Base-by-base conservation (phyloP, 352 stramenopile species). In the Phytopythium cucurbitacearum region DNA sequence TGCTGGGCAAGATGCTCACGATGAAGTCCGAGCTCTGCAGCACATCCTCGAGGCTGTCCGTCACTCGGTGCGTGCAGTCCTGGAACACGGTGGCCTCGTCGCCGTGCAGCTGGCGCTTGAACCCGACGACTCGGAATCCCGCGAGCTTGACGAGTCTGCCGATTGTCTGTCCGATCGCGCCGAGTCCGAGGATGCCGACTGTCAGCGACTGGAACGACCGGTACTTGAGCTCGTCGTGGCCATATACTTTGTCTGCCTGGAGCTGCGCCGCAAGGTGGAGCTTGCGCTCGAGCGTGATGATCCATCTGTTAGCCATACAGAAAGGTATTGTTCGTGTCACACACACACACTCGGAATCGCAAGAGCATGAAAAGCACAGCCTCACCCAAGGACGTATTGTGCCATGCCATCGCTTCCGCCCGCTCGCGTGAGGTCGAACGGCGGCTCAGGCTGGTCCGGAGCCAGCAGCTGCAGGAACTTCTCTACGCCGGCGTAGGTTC, bases 1-100 rank as follows among this genome's bases (percentile, higher is more conserved):
- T 97, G 50, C 81, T 93, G 13, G 88, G 86, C 34, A 97, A 55
- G 16, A 95, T 83, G 48, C 80, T 88, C 37, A 97, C 76, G 48
- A 96, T 60, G 57, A 91, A 92, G 69, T 97, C 88, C 32, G 69
- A 60, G 11, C 57, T 50, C 2, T 47, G 35, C 15, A 89, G 58
- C 15, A 87, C 65, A 7, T 79, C 62, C 28, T 72, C 28, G 1
- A 89, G 54, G 40, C 84, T 62, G 11, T 63, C 74, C 5, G 72
- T 85, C 40, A 86, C 58, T 13, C 57, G 60, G 37, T 85, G 54
- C 0, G 65, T 67, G 5, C 54, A 70, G 39, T 59, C 64, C 34
- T 43, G 9, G 9, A 62, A 54, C 0, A 52, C 48, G 11, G 55
- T 36, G 10, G 49, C 52, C 13, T 73, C 63, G 3, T 49, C 41